A percentile compares a stretch with the other conserved stretches of the same genome.
Conservation (phyloP, 1,139 yeast genomes). For the Kodamaea sp. region DNA sequence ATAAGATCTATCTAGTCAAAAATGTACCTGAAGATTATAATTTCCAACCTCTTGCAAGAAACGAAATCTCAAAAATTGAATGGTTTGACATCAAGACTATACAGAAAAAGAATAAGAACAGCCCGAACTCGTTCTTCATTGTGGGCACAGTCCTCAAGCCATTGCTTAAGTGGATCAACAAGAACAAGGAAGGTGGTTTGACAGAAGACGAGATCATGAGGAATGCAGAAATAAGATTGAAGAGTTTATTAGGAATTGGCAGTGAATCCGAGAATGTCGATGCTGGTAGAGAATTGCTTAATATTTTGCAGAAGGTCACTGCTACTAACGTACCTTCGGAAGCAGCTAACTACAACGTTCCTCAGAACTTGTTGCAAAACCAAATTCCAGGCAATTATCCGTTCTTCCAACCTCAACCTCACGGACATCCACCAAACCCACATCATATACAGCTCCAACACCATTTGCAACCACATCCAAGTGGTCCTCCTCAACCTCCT, state of each 20-base stretch:
- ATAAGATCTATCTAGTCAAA: constrained; percentile 75
- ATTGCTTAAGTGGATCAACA: constrained; percentile 55
- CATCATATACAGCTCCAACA: background rate
- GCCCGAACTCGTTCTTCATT: constrained; percentile 54
- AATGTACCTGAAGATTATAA: constrained; percentile 76
- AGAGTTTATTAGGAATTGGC: constrained; percentile 60
- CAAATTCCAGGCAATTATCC: constrained; percentile 15
- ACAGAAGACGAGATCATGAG: constrained; percentile 56
- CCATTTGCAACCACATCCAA: constrained; percentile 12
- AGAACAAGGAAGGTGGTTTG: constrained; percentile 48
- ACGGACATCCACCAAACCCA: constrained; percentile 8
- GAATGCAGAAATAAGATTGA: constrained; percentile 64
- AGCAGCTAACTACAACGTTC: constrained; percentile 5
- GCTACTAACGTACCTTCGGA: constrained; percentile 8
- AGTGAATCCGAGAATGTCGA: constrained; percentile 40
- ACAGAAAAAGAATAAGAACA: constrained; percentile 36
- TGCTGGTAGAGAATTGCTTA: constrained; percentile 75
- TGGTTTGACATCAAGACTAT: constrained; percentile 46
- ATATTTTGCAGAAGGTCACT: constrained; percentile 55
- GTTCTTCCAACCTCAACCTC: constrained; percentile 18
- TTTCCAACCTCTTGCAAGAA: constrained; percentile 81
- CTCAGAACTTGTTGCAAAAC: constrained; percentile 9
- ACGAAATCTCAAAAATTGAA: constrained; percentile 69
- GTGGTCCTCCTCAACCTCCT: constrained; percentile 19
- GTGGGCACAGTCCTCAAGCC: constrained; percentile 65